Evolutionary conservation across 208 protist genomes (phyloP).

Genomic region (Crithidia thermophila): DNA sequence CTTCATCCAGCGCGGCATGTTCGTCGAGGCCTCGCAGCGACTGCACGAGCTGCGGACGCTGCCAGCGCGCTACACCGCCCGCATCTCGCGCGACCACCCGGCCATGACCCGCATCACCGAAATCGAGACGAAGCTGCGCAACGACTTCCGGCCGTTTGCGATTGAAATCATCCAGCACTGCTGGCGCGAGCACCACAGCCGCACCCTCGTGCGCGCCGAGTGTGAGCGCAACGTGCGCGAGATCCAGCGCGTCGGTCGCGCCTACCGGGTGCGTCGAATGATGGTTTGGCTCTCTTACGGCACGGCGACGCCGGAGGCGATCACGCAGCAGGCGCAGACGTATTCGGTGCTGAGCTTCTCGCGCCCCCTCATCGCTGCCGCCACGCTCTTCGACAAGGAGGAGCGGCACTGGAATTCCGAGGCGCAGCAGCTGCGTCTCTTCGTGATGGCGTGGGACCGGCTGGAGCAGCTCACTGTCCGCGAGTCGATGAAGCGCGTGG

Average conservation of each 20-base stretch:
- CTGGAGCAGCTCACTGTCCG: constrained; percentile 17
- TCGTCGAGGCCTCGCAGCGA: constrained; percentile 43
- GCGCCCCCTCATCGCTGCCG: constrained; percentile 34
- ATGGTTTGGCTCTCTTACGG: constrained; percentile 23
- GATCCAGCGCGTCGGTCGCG: constrained; percentile 56
- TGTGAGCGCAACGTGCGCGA: constrained; percentile 44
- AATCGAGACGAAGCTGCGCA: constrained; percentile 33
- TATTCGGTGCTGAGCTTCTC: constrained; percentile 42
- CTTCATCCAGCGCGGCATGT: constrained; percentile 54
- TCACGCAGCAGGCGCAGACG: constrained; percentile 27
- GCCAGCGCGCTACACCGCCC: constrained; percentile 41
- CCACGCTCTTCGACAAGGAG: constrained; percentile 36
- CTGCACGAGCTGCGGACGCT: constrained; percentile 38
- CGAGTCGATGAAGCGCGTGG: constrained; percentile 14
- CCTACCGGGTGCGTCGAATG: constrained; percentile 35
- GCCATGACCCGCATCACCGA: constrained; percentile 40
- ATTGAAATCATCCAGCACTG: constrained; percentile 46
- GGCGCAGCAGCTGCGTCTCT: constrained; percentile 43
- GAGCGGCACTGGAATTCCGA: constrained; percentile 58
- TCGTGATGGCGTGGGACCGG: constrained; percentile 30
- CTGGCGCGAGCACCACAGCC: constrained; percentile 48
- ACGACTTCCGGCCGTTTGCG: constrained; percentile 35
- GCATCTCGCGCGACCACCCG: constrained; percentile 52
- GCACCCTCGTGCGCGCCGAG: constrained; percentile 35
- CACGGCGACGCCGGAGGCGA: constrained; percentile 14